Evolutionary conservation across 2,329 filamentous ascomycete species (phyloP), one percentile per base, ranked within the genome.

Genomic region (Plectosphaerella cucumerina): DNA sequence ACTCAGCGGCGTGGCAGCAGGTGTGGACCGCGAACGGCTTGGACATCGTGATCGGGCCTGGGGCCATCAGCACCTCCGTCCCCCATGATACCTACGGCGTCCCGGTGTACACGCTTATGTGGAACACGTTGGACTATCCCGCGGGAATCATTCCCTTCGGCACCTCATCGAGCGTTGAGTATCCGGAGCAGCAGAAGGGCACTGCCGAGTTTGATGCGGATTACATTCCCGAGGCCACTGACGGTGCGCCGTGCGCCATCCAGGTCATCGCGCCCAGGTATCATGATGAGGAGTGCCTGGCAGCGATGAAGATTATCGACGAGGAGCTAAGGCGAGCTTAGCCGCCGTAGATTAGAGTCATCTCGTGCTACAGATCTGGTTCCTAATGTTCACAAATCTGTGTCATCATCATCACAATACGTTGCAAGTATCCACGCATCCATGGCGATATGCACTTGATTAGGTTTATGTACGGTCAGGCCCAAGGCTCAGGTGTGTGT

Each of bases 61-160:
- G 70, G 4, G 72, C 77, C 6, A 74, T 77, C 56, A 71, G 65
- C 12, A 80, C 77, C 0, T 78, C 80, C 1, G 71, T 76, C 1
- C 65, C 64, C 17, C 76, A 82, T 58, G 79, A 83, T 59, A 70
- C 65, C 0, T 82, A 74, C 60, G 71, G 74, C 0, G 23, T 68
- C 0, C 65, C 72, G 1, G 61, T 68, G 1, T 79, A 77, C 48
- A 81, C 79, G 0, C 59, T 72, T 17, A 53, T 81, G 26, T 71
- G 71, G 60, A 84, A 82, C 52, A 20, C 81, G 9, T 56, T 82
- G 5, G 75, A 82, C 35, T 80, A 76, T 57, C 78, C 78, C 3
- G 70, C 75, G 3, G 77, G 72, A 8, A 69, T 78, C 2, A 65
- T 82, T 48, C 74, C 73, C 0, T 74, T 68, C 50, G 64, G 68